phyloP scores from a whole-genome alignment of 2,329 filamentous ascomycete species.

The Neofusicoccum umdonicola region DNA sequence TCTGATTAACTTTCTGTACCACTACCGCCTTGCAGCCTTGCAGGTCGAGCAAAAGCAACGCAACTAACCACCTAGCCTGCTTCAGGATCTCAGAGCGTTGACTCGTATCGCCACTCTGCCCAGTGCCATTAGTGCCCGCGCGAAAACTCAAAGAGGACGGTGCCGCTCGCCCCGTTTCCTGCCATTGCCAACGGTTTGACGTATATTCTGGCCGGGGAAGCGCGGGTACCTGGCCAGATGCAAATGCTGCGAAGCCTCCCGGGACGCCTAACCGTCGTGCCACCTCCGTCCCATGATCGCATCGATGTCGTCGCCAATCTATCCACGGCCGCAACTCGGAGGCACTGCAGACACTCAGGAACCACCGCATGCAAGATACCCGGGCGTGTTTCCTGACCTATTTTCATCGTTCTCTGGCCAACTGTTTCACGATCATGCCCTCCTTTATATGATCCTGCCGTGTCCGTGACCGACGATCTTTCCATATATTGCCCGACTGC shows the following conservation, averaged over 20 bases:
- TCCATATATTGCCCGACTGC: background rate
- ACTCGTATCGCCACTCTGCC: background rate
- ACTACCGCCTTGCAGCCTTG: background rate
- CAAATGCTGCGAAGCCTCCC: background rate
- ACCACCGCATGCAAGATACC: background rate
- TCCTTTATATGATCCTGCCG: too few relatives aligned
- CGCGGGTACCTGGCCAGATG: background rate
- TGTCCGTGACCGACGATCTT: background rate
- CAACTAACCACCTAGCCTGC: background rate
- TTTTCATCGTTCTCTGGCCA: background rate
- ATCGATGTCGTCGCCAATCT: conserved; percentile 2
- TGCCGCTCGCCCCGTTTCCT: background rate
- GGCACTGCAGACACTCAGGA: background rate
- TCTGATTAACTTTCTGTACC: background rate
- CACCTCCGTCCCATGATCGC: background rate
- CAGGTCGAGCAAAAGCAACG: background rate
- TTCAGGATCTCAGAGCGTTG: background rate
- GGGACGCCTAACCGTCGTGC: background rate
- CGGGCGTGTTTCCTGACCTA: background rate
- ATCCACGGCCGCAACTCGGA: background rate
- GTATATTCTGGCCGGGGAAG: conserved; percentile 4
- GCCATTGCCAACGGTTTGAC: background rate
- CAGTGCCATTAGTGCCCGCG: background rate
- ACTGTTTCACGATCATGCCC: background rate
- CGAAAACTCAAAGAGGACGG: background rate